Evolutionary conservation across 2,329 filamentous ascomycete genomes (phyloP), one percentile per base, ranked within the genome.

Genomic region (Diaporthe aspalathi): DNA sequence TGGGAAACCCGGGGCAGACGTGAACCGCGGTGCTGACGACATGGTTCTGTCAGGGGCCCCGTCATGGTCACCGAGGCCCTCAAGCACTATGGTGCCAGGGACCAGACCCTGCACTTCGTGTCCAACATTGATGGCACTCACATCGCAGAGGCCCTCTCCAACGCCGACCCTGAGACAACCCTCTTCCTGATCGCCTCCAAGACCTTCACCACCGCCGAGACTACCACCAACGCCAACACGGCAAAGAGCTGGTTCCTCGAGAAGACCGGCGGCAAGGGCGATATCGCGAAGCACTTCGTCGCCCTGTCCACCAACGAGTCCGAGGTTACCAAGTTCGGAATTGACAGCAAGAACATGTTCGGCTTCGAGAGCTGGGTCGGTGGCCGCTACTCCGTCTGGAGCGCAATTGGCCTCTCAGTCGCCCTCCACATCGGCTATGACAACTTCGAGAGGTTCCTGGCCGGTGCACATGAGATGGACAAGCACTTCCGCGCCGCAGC

Each of bases 121-220:
- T 98, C 95, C 86, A 99, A 99, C 89, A 98, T 99, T 80, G 96
- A 99, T 81, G 96, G 96, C 76, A 99, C 96, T 69, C 96, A 99
- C 86, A 94, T 98, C 81, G 93, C 94, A 60, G 96, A 99, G 86
- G 95, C 96, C 65, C 90, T 98, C 73, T 92, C 90, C 80, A 85
- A 91, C 78, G 97, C 95, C 11, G 91, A 99, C 82, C 95, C 95
- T 62, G 96, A 99, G 87, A 98, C 95, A 60, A 98, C 96, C n/a
- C 92, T 99, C 75, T 98, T 99, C 92, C 89, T 99, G 77, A 90
- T 99, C 77, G 96, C 96, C 70, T 98, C 95, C 83, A 99, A 99
- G 92, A 99, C 96, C 74, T 99, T 99, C 85, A 99, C 96, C 74
- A 99, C 96, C 12, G 96, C 96, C 72, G 96, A 99, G 89, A 99